phyloP scores from a whole-genome alignment of 2,329 filamentous ascomycete species.

The Claviceps spartinae region DNA sequence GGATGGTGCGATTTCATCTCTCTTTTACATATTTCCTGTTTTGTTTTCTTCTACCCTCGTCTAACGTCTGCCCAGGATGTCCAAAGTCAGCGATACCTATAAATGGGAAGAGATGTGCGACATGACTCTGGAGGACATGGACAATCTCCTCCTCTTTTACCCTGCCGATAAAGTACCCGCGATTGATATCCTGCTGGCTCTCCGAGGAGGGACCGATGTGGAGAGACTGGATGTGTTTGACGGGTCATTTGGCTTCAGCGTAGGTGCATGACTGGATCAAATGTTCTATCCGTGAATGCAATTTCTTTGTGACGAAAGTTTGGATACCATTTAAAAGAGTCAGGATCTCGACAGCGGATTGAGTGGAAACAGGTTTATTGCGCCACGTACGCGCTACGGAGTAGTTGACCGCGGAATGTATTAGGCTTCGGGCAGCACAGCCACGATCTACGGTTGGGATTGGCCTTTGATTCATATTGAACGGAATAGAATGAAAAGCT shows the following conservation, averaged over 20 bases:
- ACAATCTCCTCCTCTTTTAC: slow-evolving; percentile 67
- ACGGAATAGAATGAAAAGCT: neutral
- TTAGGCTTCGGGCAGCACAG: neutral
- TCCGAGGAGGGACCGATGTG: slow-evolving; percentile 32
- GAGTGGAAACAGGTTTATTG: neutral
- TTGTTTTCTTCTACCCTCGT: neutral
- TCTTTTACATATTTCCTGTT: too few relatives aligned
- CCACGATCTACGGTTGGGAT: neutral
- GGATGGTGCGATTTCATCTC: slow-evolving; percentile 47
- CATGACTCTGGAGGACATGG: slow-evolving; percentile 76
- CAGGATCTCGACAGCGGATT: neutral
- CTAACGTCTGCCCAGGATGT: slow-evolving; percentile 54
- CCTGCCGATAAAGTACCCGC: slow-evolving; percentile 39
- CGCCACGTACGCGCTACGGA: neutral
- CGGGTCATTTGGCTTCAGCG: slow-evolving; percentile 45
- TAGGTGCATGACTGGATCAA: slow-evolving; percentile 23
- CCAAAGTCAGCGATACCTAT: slow-evolving; percentile 76
- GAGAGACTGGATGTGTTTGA: slow-evolving; percentile 42
- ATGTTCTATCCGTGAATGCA: neutral
- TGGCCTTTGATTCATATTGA: neutral
- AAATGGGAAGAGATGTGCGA: slow-evolving; percentile 71
- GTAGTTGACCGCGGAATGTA: neutral
- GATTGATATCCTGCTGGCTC: slow-evolving; percentile 39
- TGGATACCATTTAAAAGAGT: neutral
- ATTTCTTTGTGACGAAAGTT: neutral